Conservation (phyloP, 805 yeast genomes). For the Metschnikowia similis region DNA sequence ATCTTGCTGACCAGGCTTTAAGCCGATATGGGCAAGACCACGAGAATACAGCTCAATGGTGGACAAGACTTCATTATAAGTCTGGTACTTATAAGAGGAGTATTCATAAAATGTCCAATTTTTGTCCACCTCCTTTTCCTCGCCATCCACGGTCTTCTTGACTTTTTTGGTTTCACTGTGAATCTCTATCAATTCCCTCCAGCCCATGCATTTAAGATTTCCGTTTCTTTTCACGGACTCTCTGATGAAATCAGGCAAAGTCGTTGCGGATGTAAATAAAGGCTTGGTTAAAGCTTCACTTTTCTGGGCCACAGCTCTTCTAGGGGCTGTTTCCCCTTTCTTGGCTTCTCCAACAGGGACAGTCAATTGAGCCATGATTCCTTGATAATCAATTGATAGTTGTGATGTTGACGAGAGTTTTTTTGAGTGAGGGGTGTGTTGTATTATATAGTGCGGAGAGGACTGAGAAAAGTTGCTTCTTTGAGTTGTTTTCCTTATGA, state of each 20-base stretch:
- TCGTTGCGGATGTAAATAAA: slow-evolving; percentile 53
- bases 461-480: slow-evolving; percentile 9
- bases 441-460: slow-evolving; percentile 10
- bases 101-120: slow-evolving; percentile 85
- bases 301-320: slow-evolving; percentile 55
- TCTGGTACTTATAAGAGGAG: slow-evolving; percentile 63
- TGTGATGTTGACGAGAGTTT: background rate
- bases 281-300: slow-evolving; percentile 59
- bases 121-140: slow-evolving; percentile 67
- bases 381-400: background rate
- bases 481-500: slow-evolving; percentile 2
- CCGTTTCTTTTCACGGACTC: slow-evolving; percentile 61
- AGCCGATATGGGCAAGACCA: slow-evolving; percentile 73
- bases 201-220: slow-evolving; percentile 57
- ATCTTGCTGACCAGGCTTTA: slow-evolving; percentile 55
- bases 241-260: slow-evolving; percentile 63
- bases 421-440: slow-evolving; percentile 2
- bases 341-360: slow-evolving; percentile 69
- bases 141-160: slow-evolving; percentile 74
- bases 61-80: slow-evolving; percentile 53
- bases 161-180: slow-evolving; percentile 74
- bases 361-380: slow-evolving; percentile 25
- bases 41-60: slow-evolving; percentile 56
- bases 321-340: slow-evolving; percentile 78
- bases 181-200: slow-evolving; percentile 70